Evolutionary conservation across 441 rosid species (phyloP), one percentile per base, ranked within the genome.

Genomic region (Corymbia calophylla): DNA sequence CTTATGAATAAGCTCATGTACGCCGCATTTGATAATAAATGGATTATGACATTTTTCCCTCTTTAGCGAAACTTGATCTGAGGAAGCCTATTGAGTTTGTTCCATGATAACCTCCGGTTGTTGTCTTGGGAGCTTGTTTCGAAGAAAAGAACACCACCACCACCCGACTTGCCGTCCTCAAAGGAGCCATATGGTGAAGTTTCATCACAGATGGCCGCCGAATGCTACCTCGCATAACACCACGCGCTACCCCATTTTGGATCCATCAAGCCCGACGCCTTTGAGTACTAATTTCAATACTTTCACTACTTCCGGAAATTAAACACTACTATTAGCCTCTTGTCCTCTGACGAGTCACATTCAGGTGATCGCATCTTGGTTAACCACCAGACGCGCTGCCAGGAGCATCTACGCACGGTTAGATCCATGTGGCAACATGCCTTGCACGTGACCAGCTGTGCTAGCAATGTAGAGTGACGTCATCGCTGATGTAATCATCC

Each of bases 231-330:
- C 2, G 5, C 68, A 6, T 0, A 18, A 29, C 68, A 27, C 14
- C 68, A 29, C 1, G 2, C 68, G 14, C 2, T 0, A 1, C 9
- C 68, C 7, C 18, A 6, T 29, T 32, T 62, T 0, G 4, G n/a
- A 29, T 62, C 68, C 31, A 1, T 27, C 31, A 3, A 60, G 6
- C 66, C 31, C 31, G 8, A 56, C 29, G 4, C 66, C 31, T 60
- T 60, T 27, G 31, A 60, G 16, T 12, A 27, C 4, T 27, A 16
- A 12, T 60, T 27, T 60, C 66, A 11, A 27, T 16, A 60, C 8
- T 12, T 60, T 5, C 5, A 11, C 31, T 60, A 25, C n/a, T 60
- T 60, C 66, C 5, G 4, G 15, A 60, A 60, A 60, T 60, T 13
- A 27, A 60, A 60, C 27, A 25, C 62, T 23, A 2, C 66, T 6